Conservation (phyloP, 2,329 filamentous ascomycete species). For the Ceratocystis huliohia region DNA sequence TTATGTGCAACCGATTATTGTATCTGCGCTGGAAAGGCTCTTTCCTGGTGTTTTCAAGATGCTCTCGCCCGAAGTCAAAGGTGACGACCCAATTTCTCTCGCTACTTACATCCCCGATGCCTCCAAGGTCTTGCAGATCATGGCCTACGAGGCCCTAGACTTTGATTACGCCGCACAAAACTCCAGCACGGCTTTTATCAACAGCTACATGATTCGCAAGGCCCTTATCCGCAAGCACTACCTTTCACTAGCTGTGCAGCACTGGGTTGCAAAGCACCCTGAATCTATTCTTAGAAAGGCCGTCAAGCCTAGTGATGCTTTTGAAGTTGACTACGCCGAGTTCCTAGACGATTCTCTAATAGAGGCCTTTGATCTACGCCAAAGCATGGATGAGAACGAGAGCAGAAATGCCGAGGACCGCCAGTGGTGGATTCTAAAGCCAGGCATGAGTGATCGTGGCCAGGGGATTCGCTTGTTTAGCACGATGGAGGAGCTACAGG, state of each 20-base stretch:
- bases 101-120: constrained; percentile 28
- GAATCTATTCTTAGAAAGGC: constrained; percentile 53
- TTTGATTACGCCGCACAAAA: constrained; percentile 61
- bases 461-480: constrained; percentile 87
- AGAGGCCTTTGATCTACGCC: constrained; percentile 76
- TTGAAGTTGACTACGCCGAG: constrained; percentile 93
- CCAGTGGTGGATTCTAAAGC: constrained; percentile 97
- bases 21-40: constrained; percentile 53
- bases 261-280: constrained; percentile 78
- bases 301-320: constrained; percentile 67
- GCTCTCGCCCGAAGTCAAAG: constrained; percentile 24
- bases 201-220: constrained; percentile 91
- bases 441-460: constrained; percentile 91
- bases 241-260: constrained; percentile 66
- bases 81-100: constrained; percentile 29
- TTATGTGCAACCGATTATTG: constrained; percentile 79
- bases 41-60: constrained; percentile 48
- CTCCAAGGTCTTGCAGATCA: constrained; percentile 58
- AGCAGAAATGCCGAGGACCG: constrained; percentile 30
- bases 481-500: constrained; percentile 68
- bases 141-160: constrained; percentile 75
- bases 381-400: constrained; percentile 59
- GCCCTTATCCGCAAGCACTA: constrained; percentile 95
- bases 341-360: constrained; percentile 88
- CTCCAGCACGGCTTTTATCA: constrained; percentile 53